These are phyloP conservation scores for Ambrosiella xylebori DNA, from an alignment of 2,329 filamentous ascomycete species.

Conservation along the genomic window DNA sequence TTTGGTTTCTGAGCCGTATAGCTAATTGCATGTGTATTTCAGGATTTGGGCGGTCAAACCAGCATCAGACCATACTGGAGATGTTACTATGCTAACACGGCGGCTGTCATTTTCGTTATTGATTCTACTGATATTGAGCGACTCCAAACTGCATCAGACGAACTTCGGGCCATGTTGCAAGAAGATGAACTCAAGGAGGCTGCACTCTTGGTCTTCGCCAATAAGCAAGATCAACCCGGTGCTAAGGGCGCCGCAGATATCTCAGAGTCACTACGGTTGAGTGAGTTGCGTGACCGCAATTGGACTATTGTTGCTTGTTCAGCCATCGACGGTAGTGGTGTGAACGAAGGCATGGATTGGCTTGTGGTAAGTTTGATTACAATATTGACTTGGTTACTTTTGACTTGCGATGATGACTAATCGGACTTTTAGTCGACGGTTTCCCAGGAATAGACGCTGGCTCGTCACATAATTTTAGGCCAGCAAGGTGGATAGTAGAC, in stretches of 20 bases:
- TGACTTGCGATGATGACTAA: not conserved
- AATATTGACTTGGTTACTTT: not conserved
- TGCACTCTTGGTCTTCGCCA: constrained; percentile 84
- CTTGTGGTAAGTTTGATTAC: constrained; percentile 49
- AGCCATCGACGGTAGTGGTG: constrained; percentile 84
- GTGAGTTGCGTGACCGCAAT: constrained; percentile 86
- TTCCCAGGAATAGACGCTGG: constrained; percentile 3
- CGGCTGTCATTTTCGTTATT: constrained; percentile 95
- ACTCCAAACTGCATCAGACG: constrained; percentile 78
- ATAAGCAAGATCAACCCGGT: constrained; percentile 96
- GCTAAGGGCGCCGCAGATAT: constrained; percentile 95
- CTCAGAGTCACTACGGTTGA: constrained; percentile 76
- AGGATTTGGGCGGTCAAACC: constrained; percentile 95
- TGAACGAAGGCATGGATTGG: constrained; percentile 98
- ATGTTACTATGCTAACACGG: constrained; percentile 98
- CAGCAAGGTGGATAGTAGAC: not conserved
- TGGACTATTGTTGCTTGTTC: constrained; percentile 99
- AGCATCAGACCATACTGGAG: constrained; percentile 97
- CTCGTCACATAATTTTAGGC: not conserved
- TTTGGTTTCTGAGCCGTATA: too few relatives aligned
- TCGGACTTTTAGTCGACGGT: not conserved
- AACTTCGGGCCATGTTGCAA: constrained; percentile 85
- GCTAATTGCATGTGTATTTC: constrained; percentile 3
- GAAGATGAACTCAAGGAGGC: constrained; percentile 94
- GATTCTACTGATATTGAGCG: constrained; percentile 96